Evolutionary conservation across 1,139 yeast species (phyloP), one percentile per base, ranked within the genome.

Genomic region (Yamadazyma dendronema): DNA sequence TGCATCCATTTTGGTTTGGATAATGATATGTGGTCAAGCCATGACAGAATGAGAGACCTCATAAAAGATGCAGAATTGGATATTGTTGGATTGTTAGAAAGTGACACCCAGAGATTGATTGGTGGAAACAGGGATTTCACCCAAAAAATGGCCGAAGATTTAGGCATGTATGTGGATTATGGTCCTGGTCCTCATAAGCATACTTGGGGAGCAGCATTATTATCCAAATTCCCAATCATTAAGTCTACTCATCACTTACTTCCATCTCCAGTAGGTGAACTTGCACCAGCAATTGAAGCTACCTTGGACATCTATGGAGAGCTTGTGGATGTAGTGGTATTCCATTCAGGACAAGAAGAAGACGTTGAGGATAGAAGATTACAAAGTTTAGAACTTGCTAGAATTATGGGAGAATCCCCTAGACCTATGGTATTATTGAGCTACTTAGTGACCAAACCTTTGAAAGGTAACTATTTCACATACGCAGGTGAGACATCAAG

Each of bases 141-240:
- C 1, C 96, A 88, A 62, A 81, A 81, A 44, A 70, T 92, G 44
- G 96, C 97, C 0, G 96, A 89, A 61, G 96, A 90, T 50, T 72
- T 92, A 49, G 92, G 90, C 25, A 88, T 88, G 92, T 92, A 90
- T 57, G 90, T 82, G 17, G 98, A 92, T 61, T 92, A 81, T 56
- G 98, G 98, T 11, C 98, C 98, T 3, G 97, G 97, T 11, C 97
- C 98, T 40, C 87, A 89, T 59, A 85, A 90, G 61, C 97, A 92
- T 62, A 92, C 98, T 0, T 92, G 98, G 98, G 98, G 98, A 30
- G 85, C 94, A 35, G 94, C 94, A 2, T 71, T 92, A 44, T 70
- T 92, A 47, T 89, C 97, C 24, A 89, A 90, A 58, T 92, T 90
- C 74, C 98, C 98, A 21, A 92, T 92, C 46, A 52, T 92, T 42